Evolutionary conservation across 192 early-diverging fungal species (phyloP).

Genomic region (Coemansia sp.): DNA sequence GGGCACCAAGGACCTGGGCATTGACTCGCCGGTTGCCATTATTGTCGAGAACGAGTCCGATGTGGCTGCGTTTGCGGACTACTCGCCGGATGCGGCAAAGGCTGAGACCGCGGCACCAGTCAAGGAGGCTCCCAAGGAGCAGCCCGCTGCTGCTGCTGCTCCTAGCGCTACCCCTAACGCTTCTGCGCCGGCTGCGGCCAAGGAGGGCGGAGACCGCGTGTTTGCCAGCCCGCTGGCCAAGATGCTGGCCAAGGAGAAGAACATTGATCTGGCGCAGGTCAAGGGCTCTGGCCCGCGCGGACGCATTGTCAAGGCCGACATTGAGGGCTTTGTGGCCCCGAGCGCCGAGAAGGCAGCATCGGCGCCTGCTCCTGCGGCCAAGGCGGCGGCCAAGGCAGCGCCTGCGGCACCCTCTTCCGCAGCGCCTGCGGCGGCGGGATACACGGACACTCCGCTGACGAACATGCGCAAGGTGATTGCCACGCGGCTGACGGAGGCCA

Average conservation of each 20-base stretch:
- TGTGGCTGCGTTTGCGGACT: slow-evolving; percentile 85
- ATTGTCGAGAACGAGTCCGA: slow-evolving; percentile 89
- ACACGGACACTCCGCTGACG: slow-evolving; percentile 69
- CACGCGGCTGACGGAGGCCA: slow-evolving; percentile 71
- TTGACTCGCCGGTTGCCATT: slow-evolving; percentile 87
- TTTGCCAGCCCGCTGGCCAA: slow-evolving; percentile 85
- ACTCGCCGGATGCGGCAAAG: slow-evolving; percentile 42
- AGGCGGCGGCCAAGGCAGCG: slow-evolving; percentile 23
- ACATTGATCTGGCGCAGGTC: slow-evolving; percentile 72
- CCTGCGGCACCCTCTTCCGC: slow-evolving; percentile 53
- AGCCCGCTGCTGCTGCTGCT: slow-evolving; percentile 8
- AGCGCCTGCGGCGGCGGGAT: slow-evolving; percentile 42
- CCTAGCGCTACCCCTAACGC: slow-evolving; percentile 4
- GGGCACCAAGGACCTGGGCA: slow-evolving; percentile 85
- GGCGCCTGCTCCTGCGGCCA: slow-evolving; percentile 22
- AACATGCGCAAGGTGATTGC: slow-evolving; percentile 85
- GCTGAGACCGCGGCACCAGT: slow-evolving; percentile 31
- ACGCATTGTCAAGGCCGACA: slow-evolving; percentile 89
- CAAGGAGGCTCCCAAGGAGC: background rate
- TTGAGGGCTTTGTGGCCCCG: slow-evolving; percentile 59
- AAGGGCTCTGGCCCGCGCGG: slow-evolving; percentile 86
- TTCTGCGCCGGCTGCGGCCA: background rate
- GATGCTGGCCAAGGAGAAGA: slow-evolving; percentile 82
- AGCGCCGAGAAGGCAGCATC: slow-evolving; percentile 36
- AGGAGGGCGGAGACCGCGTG: slow-evolving; percentile 59